These are phyloP conservation scores for Claviceps fusiformis DNA, from an alignment of 2,329 filamentous ascomycete genomes.

Conservation along the genomic window DNA sequence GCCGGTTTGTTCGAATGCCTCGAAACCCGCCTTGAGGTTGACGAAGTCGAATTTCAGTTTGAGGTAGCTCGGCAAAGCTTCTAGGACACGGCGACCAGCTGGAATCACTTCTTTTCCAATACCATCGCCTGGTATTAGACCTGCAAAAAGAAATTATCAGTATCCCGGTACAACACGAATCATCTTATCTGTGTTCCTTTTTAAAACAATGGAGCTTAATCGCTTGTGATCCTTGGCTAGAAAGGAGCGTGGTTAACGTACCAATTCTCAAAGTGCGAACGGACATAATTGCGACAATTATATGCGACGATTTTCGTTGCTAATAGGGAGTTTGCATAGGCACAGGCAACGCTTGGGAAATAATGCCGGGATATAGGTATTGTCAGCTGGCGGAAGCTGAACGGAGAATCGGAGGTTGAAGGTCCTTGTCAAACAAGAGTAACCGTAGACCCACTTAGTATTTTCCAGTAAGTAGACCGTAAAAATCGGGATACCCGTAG, in stretches of 20 bases:
- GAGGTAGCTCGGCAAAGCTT: constrained; percentile 82
- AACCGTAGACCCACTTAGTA: too few relatives aligned
- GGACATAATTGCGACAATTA: constrained; percentile 19
- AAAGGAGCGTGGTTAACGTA: constrained; percentile 5
- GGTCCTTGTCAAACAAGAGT: too few relatives aligned
- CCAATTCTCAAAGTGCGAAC: constrained; percentile 29
- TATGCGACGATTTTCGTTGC: background rate
- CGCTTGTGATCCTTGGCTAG: background rate
- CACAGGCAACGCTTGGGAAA: background rate
- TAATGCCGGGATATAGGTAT: background rate
- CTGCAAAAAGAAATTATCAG: constrained; percentile 30
- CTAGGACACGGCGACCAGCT: constrained; percentile 78
- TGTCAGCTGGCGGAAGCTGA: background rate
- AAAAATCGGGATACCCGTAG: too few relatives aligned
- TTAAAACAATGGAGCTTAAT: too few relatives aligned
- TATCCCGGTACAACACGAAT: background rate
- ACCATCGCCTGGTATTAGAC: constrained; percentile 93
- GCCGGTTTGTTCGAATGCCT: constrained; percentile 83
- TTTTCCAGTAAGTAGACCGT: too few relatives aligned
- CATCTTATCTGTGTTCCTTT: background rate
- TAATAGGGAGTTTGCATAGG: background rate
- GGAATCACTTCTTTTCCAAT: constrained; percentile 98
- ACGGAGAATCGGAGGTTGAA: background rate
- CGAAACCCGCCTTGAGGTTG: constrained; percentile 84
- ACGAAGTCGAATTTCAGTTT: constrained; percentile 90